Conservation (phyloP, 2,329 filamentous ascomycete species). For the Trichophaea hybrida region DNA sequence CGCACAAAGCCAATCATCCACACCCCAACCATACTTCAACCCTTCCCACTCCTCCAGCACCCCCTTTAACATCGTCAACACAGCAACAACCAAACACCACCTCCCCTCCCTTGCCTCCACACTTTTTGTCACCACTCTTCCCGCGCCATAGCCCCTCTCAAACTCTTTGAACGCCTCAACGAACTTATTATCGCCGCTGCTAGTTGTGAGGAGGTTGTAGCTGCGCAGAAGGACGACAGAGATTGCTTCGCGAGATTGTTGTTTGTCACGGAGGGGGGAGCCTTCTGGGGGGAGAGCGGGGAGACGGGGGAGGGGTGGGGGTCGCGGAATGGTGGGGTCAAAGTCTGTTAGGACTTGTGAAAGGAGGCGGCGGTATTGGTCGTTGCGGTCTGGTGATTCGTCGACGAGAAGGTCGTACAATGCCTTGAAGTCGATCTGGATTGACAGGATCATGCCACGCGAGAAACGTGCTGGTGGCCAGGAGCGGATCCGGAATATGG, state of each 20-base stretch:
- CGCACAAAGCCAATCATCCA: conserved; percentile 7
- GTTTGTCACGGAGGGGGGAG: background rate
- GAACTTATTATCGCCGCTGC: background rate
- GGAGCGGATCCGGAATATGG: background rate
- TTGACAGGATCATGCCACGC: background rate
- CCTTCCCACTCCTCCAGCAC: conserved; percentile 4
- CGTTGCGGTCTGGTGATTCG: background rate
- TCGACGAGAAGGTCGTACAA: background rate
- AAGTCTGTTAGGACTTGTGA: background rate
- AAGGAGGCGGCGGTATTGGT: background rate
- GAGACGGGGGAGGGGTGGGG: background rate
- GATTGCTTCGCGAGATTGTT: background rate
- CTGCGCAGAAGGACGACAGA: background rate
- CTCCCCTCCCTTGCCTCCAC: conserved; percentile 2
- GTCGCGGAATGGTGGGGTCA: no score
- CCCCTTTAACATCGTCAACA: background rate
- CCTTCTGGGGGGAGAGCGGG: background rate
- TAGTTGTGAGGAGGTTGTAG: background rate
- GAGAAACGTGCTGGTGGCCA: conserved; percentile 2
- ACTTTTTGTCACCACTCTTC: background rate
- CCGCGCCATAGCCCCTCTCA: background rate
- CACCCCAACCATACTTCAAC: conserved; percentile 1
- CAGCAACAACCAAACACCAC: background rate
- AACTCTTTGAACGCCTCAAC: conserved; percentile 4
- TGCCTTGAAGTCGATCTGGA: background rate